phyloP scores from a whole-genome alignment of 441 rosid genomes.

The Eugenia klotzschiana region DNA sequence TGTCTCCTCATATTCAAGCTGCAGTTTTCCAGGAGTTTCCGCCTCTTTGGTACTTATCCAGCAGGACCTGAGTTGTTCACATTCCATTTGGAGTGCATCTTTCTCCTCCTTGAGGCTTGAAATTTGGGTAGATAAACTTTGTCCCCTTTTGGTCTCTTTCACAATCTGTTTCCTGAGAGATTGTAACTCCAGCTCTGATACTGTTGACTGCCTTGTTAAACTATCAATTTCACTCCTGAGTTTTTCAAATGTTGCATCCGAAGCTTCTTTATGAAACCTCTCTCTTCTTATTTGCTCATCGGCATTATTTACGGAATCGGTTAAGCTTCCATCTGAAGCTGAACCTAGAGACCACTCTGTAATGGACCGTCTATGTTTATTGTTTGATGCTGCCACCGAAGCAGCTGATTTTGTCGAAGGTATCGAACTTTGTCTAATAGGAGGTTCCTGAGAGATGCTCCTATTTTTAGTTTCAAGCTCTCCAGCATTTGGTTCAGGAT shows the following conservation, averaged over 20 bases:
- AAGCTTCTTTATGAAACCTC: conserved; percentile 7
- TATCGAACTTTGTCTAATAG: conserved; percentile 36
- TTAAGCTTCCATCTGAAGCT: conserved; percentile 53
- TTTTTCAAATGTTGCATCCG: conserved; percentile 24
- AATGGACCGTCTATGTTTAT: conserved; percentile 35
- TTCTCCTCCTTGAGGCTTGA: conserved; percentile 30
- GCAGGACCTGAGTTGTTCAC: conserved; percentile 31
- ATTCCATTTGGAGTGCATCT: conserved; percentile 37
- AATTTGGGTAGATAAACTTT: conserved; percentile 32
- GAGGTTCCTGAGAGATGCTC: not conserved
- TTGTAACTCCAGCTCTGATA: conserved; percentile 50
- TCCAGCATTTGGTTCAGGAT: conserved; percentile 7
- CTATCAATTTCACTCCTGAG: conserved; percentile 31
- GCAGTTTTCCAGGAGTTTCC: conserved; percentile 19
- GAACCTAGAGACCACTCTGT: conserved; percentile 88
- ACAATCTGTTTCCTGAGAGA: conserved; percentile 39
- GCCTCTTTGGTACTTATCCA: conserved; percentile 15
- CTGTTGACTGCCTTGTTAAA: conserved; percentile 34
- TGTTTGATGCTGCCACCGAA: conserved; percentile 10
- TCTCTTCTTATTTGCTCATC: conserved; percentile 30
- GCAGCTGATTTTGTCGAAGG: conserved; percentile 18
- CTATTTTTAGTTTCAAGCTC: not conserved
- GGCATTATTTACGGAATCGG: conserved; percentile 29
- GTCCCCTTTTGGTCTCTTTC: conserved; percentile 38
- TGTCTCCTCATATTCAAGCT: conserved; percentile 27